Evolutionary conservation across 2,329 filamentous ascomycete species (phyloP), one percentile per base, ranked within the genome.

Genomic region (Nemania diffusa): DNA sequence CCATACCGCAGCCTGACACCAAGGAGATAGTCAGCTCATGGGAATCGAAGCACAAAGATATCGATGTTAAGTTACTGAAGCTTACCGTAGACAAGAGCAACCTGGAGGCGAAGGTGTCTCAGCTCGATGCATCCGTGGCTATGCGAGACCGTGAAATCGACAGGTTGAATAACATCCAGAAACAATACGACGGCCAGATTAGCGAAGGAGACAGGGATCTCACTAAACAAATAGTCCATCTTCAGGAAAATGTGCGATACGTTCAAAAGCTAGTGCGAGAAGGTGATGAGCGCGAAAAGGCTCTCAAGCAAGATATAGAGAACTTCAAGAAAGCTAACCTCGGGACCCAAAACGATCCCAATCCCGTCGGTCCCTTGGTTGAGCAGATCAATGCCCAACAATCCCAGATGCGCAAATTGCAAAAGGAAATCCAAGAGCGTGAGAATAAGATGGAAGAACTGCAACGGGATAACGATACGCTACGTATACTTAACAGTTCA

Each of bases 1-100:
- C 74, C n/a, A 63, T 78, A 57, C 71, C 74, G 6, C 62, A 72
- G 40, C 75, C 77, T 1, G 24, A 53, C 2, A 56, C 40, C 27
- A 72, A 71, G 20, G 60, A 65, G 15, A 34, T 67, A 6, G 57
- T 71, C 11, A 72, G 61, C 13, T 64, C 71, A 11, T 76, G 74
- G 72, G 74, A 77, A 24, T 58, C 57, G 34, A 71, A 65, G 46
- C 68, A 69, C 51, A 56, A 70, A 15, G 69, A 69, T 15, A 26
- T 73, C n/a, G 69, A 74, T 8, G 8, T 32, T 0, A 27, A 62
- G 27, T 11, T 67, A 5, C 7, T 52, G 29, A 37, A 58, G 32
- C 60, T 71, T n/a, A 59, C 32, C 1, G 40, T 64, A 11, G 34
- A 72, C 15, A 68, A 72, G 13, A n/a, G n/a, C 11, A 64, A 67